These are phyloP conservation scores for Fusarium decemcellulare DNA, from an alignment of 2,329 filamentous ascomycete species.

Conservation along the genomic window DNA sequence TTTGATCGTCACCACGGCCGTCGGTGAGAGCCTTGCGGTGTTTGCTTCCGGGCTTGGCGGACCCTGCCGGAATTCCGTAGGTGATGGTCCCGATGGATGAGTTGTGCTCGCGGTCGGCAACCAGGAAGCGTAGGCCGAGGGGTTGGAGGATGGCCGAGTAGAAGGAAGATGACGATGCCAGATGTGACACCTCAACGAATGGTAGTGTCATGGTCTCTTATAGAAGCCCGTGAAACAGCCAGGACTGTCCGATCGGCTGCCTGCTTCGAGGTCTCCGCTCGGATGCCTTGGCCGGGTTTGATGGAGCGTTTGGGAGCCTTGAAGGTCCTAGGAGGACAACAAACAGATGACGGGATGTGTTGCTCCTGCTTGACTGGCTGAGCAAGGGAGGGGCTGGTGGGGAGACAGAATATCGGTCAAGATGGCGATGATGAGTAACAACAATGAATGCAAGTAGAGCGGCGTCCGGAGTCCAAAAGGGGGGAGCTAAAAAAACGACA, in stretches of 20 bases:
- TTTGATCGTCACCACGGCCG: conserved; percentile 41
- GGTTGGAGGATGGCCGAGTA: conserved; percentile 85
- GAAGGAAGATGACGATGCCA: conserved; percentile 86
- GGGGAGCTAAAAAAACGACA: conserved; percentile 21
- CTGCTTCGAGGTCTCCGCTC: conserved; percentile 41
- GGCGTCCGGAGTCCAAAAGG: conserved; percentile 17
- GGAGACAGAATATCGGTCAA: conserved; percentile 42
- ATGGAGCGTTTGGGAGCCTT: conserved; percentile 29
- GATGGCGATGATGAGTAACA: conserved; percentile 37
- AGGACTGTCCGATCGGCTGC: conserved; percentile 39
- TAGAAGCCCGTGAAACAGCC: conserved; percentile 33
- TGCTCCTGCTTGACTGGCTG: conserved; percentile 38
- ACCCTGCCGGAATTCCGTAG: conserved; percentile 54
- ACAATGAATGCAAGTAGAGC: conserved; percentile 27
- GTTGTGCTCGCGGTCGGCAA: conserved; percentile 41
- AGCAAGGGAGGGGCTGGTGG: conserved; percentile 34
- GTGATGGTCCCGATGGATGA: conserved; percentile 55
- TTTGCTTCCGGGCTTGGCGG: conserved; percentile 34
- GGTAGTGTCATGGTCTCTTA: conserved; percentile 58
- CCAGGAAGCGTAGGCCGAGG: conserved; percentile 77
- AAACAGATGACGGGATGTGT: conserved; percentile 17
- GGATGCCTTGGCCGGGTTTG: conserved; percentile 36
- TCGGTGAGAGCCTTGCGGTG: conserved; percentile 32
- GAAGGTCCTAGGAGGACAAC: conserved; percentile 13
- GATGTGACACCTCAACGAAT: conserved; percentile 77